Percentiles rank a stretch among this genome's conserved stretches.
phyloP scores from a whole-genome alignment of 2,329 filamentous ascomycete genomes.

The Ophiostoma sp. region DNA sequence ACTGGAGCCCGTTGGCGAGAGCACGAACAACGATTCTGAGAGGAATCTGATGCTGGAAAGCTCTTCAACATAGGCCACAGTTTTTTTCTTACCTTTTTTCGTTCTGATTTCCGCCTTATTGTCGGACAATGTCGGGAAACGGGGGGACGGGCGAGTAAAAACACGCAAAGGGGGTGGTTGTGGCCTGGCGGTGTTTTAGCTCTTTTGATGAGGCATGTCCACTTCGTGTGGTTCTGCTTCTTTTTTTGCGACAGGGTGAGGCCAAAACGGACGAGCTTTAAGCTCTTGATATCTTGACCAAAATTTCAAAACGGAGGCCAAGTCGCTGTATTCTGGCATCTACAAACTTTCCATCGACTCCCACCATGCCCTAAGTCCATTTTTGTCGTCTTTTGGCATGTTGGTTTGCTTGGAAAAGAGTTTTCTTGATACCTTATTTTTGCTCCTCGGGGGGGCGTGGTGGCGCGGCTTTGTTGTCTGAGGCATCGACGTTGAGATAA shows the following conservation, averaged over 20 bases:
- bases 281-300: background rate
- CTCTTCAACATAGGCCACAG: background rate
- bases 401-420: background rate
- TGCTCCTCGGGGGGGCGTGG: background rate
- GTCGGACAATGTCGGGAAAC: slow-evolving; percentile 26
- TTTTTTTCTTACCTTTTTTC: background rate
- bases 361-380: background rate
- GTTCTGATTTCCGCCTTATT: background rate
- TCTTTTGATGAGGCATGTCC: slow-evolving; percentile 20
- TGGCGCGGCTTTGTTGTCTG: slow-evolving; percentile 17
- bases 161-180: background rate
- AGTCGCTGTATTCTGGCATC: background rate
- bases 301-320: background rate
- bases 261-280: slow-evolving; percentile 2
- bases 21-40: background rate
- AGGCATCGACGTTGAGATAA: slow-evolving; percentile 29
- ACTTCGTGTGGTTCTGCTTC: background rate
- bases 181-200: slow-evolving; percentile 16
- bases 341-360: background rate
- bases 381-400: background rate
- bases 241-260: background rate
- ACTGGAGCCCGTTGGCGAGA: background rate
- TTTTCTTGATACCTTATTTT: slow-evolving; percentile 17
- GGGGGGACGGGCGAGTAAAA: slow-evolving; percentile 1
- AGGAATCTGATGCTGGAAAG: background rate